Percentiles rank a stretch among this genome's conserved stretches.
phyloP scores from a whole-genome alignment of 1,139 yeast species.

The Meyerozyma smithsonii region DNA sequence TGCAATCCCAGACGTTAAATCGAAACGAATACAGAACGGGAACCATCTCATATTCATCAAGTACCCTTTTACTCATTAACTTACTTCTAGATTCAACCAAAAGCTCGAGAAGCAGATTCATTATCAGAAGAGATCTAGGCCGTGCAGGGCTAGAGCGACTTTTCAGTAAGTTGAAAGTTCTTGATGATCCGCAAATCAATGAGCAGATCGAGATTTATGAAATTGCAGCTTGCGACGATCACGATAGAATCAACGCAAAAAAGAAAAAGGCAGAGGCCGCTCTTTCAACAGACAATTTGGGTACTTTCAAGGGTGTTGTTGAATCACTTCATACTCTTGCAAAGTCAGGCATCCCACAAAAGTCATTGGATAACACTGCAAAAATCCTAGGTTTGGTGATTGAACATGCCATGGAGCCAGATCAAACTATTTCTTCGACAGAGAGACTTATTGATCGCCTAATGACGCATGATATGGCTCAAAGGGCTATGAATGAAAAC shows the following conservation, averaged over 20 bases:
- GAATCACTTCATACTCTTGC: constrained; percentile 27
- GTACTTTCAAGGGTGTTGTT: constrained; percentile 21
- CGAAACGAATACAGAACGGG: not conserved
- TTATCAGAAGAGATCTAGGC: constrained; percentile 35
- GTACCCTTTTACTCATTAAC: constrained; percentile 42
- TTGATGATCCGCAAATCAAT: constrained; percentile 36
- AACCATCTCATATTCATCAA: constrained; percentile 26
- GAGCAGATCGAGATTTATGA: constrained; percentile 45
- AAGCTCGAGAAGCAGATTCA: constrained; percentile 24
- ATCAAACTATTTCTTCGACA: constrained; percentile 17
- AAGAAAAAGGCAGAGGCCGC: not conserved
- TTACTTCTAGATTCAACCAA: constrained; percentile 36
- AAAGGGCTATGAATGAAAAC: constrained; percentile 30
- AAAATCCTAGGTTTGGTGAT: constrained; percentile 23
- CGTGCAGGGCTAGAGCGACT: constrained; percentile 36
- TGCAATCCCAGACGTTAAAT: constrained; percentile 6
- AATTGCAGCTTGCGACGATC: constrained; percentile 38
- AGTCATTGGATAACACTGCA: constrained; percentile 15
- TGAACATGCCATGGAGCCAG: constrained; percentile 9
- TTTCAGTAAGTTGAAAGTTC: constrained; percentile 31
- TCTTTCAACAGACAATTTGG: constrained; percentile 6
- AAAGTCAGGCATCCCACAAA: constrained; percentile 26
- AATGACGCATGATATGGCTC: constrained; percentile 30
- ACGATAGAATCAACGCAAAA: constrained; percentile 4
- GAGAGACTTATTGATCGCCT: constrained; percentile 33